phyloP scores from a whole-genome alignment of 441 rosid genomes.

The Geranium incanum region DNA sequence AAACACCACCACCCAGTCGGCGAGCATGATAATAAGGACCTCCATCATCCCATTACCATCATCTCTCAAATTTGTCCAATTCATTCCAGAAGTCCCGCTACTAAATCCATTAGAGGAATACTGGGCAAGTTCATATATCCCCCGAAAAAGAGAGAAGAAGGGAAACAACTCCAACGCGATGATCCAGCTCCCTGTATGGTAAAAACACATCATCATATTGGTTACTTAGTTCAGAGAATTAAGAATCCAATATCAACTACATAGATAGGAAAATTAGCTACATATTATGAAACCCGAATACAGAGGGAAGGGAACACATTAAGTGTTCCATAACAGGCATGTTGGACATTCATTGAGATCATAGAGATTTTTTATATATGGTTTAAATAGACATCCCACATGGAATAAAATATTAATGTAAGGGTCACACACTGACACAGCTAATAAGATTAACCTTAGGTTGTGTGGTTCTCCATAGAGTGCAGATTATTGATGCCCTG shows the following conservation, averaged over 20 bases:
- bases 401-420: no score
- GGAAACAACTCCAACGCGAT: conserved; percentile 13
- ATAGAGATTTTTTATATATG: no score
- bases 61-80: conserved; percentile 12
- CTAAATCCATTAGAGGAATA: conserved; percentile 4
- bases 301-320: no score
- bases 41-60: conserved; percentile 12
- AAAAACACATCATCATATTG: neutral
- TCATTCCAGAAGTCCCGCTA: conserved; percentile 11
- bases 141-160: conserved; percentile 16
- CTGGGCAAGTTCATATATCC: conserved; percentile 16
- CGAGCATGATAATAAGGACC: conserved; percentile 12
- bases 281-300: no score
- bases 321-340: no score
- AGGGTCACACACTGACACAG: no score
- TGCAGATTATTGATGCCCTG: no score
- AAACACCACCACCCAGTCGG: conserved; percentile 14
- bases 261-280: neutral
- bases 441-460: no score
- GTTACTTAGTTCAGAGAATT: neutral
- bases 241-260: neutral
- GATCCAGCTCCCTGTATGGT: conserved; percentile 13
- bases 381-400: no score
- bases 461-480: no score
- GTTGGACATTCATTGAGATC: no score